Evolutionary conservation across 768 basidiomycete genomes (phyloP).

Genomic region (Naganishia vaughanmartiniae): DNA sequence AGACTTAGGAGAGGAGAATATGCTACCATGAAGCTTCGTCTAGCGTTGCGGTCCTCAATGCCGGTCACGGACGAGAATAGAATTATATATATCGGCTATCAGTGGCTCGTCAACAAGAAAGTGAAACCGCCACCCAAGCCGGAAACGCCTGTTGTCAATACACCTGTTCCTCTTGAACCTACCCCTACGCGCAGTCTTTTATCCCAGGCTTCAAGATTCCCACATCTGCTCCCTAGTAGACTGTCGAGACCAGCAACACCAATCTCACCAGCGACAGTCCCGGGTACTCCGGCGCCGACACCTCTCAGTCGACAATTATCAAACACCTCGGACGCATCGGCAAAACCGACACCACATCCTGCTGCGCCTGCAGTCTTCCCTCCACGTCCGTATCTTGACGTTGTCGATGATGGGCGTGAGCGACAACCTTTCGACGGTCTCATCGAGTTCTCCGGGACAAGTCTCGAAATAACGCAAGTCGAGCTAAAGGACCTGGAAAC

Average conservation of each 20-base stretch:
- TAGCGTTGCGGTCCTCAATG: constrained; percentile 1
- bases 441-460: constrained; percentile 19
- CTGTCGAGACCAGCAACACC: constrained; percentile 13
- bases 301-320: constrained; percentile 13
- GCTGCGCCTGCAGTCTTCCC: background rate
- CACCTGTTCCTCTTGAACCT: constrained; percentile 2
- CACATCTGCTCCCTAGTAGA: constrained; percentile 14
- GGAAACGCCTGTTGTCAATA: background rate
- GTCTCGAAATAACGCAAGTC: constrained; percentile 6
- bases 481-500: constrained; percentile 14
- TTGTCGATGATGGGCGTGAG: constrained; percentile 9
- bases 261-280: background rate
- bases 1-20: background rate
- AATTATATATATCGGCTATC: constrained; percentile 12
- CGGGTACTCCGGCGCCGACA: background rate
- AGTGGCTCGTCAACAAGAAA: constrained; percentile 19
- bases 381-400: constrained; percentile 6
- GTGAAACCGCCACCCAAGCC: background rate
- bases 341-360: background rate
- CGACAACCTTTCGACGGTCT: constrained; percentile 12
- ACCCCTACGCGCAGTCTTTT: constrained; percentile 12
- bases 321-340: constrained; percentile 1
- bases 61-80: background rate
- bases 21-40: constrained; percentile 14
- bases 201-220: constrained; percentile 11